Evolutionary conservation across 1,139 yeast species (phyloP).

Genomic region (Blastobotrys malaysiensis): DNA sequence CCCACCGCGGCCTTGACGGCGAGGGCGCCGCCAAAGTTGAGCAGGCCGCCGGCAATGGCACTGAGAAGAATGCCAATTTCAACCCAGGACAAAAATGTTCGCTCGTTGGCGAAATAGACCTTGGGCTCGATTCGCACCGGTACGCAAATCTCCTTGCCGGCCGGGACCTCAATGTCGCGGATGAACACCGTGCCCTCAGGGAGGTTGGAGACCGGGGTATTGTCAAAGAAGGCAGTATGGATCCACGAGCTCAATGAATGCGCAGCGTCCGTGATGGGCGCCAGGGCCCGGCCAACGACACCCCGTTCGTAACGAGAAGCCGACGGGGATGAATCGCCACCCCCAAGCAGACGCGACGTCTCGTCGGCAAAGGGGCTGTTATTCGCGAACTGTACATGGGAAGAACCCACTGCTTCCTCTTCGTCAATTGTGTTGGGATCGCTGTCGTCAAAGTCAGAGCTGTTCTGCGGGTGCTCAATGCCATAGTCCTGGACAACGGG

Average conservation of each 20-base stretch:
- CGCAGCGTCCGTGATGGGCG: conserved; percentile 1
- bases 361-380: conserved; percentile 23
- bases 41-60: conserved; percentile 86
- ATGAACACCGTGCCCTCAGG: conserved; percentile 81
- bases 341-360: conserved; percentile 26
- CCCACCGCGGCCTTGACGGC: conserved; percentile 83
- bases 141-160: conserved; percentile 85
- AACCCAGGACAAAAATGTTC: conserved; percentile 95
- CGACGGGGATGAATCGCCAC: neutral
- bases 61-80: conserved; percentile 94
- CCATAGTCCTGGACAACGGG: conserved; percentile 72
- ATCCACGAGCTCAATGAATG: conserved; percentile 21
- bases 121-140: conserved; percentile 99
- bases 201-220: conserved; percentile 62
- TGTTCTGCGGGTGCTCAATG: conserved; percentile 48
- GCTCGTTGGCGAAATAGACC: conserved; percentile 96
- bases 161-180: conserved; percentile 45
- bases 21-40: conserved; percentile 79
- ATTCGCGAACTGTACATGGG: conserved; percentile 15
- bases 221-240: conserved; percentile 24
- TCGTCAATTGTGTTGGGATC: conserved; percentile 37
- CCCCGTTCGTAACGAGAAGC: conserved; percentile 7
- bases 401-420: conserved; percentile 22
- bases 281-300: neutral
- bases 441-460: conserved; percentile 37